Base-by-base conservation (phyloP, 2,329 filamentous ascomycete genomes). In the Whalleya microplaca region DNA sequence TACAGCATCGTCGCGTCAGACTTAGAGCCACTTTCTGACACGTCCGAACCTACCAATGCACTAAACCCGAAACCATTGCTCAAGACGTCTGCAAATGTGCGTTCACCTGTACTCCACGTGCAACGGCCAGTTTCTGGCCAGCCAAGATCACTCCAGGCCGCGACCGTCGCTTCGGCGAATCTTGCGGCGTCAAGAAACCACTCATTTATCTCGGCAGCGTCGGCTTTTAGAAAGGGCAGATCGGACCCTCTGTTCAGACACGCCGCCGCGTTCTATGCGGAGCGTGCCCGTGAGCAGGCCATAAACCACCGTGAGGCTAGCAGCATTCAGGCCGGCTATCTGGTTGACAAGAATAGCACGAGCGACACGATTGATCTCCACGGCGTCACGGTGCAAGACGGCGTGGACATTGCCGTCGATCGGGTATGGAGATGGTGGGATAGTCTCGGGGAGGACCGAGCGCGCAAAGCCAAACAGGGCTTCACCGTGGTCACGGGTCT, bases 401-500 rank as follows among this genome's bases (percentile, higher is more conserved):
- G 90, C 1, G 86, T 92, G 27, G 81, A 90, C 2, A 96, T 97
- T 62, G 87, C 90, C 1, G 81, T 83, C 27, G 80, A 86, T 45
- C 82, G 81, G 40, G 88, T 90, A 0, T 79, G 83, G 62, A 71
- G 70, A 9, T 98, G 94, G 94, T 97, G 92, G 93, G 76, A 84
- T 18, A 74, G 75, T 0, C 75, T 92, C 8, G 90, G 90, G 1
- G 89, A 93, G 68, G 78, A 80, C 47, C 83, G 83, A 61, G 80
- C 81, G 64, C 66, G 70, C 9, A 74, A 72, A 59, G 76, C 80
- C 19, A 77, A 80, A 66, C 78, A 73, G 7, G 79, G 85, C 0
- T 92, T 89, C 66, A 85, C 83, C 41, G 87, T 98, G 57, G 84
- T 98, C 51, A 96, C 92, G 2, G 94, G 94, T 0, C 71, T 88